A percentile compares a stretch with the other conserved stretches of the same genome.
These are phyloP conservation scores for Durusdinium trenchii DNA, from an alignment of 73 alveolate species.

Conservation along the genomic window DNA sequence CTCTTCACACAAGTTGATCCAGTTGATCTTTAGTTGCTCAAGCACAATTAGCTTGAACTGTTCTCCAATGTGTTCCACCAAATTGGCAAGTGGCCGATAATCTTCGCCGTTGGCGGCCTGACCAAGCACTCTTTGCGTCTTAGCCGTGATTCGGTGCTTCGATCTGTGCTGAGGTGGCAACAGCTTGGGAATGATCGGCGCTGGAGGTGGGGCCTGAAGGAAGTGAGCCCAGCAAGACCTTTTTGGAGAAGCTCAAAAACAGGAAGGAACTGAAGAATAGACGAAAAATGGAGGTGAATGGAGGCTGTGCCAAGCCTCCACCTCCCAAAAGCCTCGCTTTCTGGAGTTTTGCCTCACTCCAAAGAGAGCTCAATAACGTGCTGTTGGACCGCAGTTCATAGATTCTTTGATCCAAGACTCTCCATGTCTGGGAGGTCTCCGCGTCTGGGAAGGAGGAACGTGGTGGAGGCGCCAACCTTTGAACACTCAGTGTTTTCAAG, in stretches of 20 bases:
- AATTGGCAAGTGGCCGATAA: too few relatives aligned
- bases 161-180: neutral
- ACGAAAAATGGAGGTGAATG: too few relatives aligned
- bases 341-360: neutral
- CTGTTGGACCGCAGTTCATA: neutral
- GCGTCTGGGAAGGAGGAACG: conserved; percentile 66
- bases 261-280: too few relatives aligned
- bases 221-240: neutral
- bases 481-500: neutral
- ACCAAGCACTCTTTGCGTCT: too few relatives aligned
- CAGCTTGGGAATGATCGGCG: conserved; percentile 44
- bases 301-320: conserved; percentile 33
- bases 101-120: conserved; percentile 66
- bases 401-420: neutral
- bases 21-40: too few relatives aligned
- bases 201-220: neutral
- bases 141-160: neutral
- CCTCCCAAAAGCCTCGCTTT: conserved; percentile 72
- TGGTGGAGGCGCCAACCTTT: conserved; percentile 54
- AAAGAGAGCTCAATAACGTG: neutral
- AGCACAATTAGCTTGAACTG: too few relatives aligned
- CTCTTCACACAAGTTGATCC: too few relatives aligned
- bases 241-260: too few relatives aligned
- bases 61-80: too few relatives aligned
- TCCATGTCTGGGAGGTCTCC: conserved; percentile 72